A percentile compares a stretch with the other conserved stretches of the same genome.
These are phyloP conservation scores for Nyssa sinensis DNA, from an alignment of 148 eudicot species.

Conservation along the genomic window DNA sequence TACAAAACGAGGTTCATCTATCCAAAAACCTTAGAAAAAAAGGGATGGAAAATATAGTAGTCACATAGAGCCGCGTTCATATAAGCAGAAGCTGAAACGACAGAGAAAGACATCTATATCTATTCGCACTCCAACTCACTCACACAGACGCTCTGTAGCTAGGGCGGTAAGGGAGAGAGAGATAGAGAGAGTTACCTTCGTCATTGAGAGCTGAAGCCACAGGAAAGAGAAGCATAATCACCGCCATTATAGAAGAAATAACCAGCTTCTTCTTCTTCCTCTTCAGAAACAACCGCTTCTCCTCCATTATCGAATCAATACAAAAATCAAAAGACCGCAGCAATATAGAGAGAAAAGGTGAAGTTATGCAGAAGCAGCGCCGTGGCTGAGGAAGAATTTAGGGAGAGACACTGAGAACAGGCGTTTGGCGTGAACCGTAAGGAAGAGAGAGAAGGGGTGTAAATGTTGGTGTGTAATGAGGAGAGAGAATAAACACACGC, in stretches of 20 bases:
- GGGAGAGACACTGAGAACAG: slow-evolving; percentile 34
- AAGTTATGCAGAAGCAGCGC: too few species aligned
- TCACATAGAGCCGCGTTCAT: not conserved
- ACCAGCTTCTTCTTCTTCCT: slow-evolving; percentile 10
- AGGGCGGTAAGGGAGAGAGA: not conserved
- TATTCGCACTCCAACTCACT: too few species aligned
- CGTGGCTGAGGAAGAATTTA: too few species aligned
- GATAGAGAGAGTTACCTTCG: slow-evolving; percentile 26
- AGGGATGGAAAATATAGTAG: not conserved
- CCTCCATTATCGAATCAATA: not conserved
- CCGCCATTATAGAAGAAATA: slow-evolving; percentile 7
- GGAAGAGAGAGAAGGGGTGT: slow-evolving; percentile 22
- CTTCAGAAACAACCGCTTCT: not conserved
- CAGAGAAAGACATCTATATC: not conserved
- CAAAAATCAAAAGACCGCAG: not conserved
- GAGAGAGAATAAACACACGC: not conserved
- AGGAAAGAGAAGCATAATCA: slow-evolving; percentile 26
- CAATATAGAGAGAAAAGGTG: slow-evolving; percentile 12
- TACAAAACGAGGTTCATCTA: not conserved
- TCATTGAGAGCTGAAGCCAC: slow-evolving; percentile 29
- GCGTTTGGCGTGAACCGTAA: slow-evolving; percentile 61
- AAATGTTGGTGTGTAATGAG: slow-evolving; percentile 18
- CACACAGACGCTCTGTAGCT: too few species aligned
- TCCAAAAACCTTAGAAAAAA: not conserved
- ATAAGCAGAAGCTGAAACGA: not conserved